Evolutionary conservation across 2,329 filamentous ascomycete species (phyloP), one percentile per base, ranked within the genome.

Genomic region (Clonostachys rosea): DNA sequence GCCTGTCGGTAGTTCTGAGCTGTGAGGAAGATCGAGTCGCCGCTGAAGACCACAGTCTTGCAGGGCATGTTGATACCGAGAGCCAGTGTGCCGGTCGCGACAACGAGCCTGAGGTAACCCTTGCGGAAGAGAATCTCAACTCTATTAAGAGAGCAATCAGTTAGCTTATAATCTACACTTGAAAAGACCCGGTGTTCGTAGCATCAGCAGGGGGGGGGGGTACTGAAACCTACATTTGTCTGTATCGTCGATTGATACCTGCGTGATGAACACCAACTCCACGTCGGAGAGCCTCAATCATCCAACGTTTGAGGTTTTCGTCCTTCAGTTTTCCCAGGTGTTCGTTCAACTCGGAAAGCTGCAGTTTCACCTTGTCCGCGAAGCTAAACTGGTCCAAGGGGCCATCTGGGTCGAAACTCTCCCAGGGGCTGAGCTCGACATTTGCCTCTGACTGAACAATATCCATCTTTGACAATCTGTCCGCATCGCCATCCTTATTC

Each of bases 61-160:
- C 87, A 91, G 10, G 88, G 88, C 84, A 89, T 89, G 56, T 89
- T 92, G 68, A 92, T 86, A 69, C 88, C 88, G 6, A 91, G 69
- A 2, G 85, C 84, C 18, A 91, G 73, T 0, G 87, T 91, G 1
- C 86, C 87, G 2, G 87, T 91, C 1, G 87, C 87, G 24, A 91
- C 75, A 30, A 91, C 81, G 1, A 86, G 82, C 8, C 79, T 76
- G 39, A 91, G 64, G 57, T 79, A 91, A 1, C 86, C 85, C 59
- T 79, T 85, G 9, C 88, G 78, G 66, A 90, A 91, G 8, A 90
- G 66, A 49, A 88, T 86, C 58, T 91, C 87, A 2, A 89, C 84
- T 17, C 72, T 73, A 33, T 6, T 3, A 16, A 35, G 6, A 39
- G 42, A 49, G 42, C 54, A 46, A 5, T 47, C 10, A 41, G 16